A percentile compares a stretch with the other conserved stretches of the same genome.
Conservation (phyloP, 371 early-diverging fungal species). For the Circinella umbellata region DNA sequence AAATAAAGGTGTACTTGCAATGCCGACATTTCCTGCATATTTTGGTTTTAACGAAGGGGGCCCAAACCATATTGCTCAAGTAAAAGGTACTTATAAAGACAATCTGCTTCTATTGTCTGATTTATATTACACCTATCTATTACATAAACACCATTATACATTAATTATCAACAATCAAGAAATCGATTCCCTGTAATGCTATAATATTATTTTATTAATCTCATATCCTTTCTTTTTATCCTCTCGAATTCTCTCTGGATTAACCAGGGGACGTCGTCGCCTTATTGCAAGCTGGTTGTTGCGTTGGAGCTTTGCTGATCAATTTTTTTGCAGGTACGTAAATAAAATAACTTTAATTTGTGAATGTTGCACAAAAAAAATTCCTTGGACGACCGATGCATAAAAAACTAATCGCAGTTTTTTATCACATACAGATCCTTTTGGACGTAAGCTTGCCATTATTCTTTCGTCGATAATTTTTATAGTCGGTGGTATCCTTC, state of each 20-base stretch:
- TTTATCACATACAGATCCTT: conserved; percentile 30
- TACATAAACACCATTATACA: no score
- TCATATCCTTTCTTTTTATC: no score
- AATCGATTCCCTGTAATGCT: no score
- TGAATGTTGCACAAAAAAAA: no score
- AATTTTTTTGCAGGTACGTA: conserved; percentile 46
- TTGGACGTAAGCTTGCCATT: conserved; percentile 46
- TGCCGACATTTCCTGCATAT: conserved; percentile 44
- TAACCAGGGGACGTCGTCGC: conserved; percentile 36
- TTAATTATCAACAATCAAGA: no score
- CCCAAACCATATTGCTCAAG: conserved; percentile 27
- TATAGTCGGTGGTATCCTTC: conserved; percentile 41
- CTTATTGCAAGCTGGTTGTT: conserved; percentile 48
- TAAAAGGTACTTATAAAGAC: conserved; percentile 26
- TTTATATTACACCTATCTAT: no score
- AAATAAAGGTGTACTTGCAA: conserved; percentile 42
- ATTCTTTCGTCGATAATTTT: conserved; percentile 37
- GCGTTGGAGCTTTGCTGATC: conserved; percentile 44
- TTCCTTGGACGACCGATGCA: neutral
- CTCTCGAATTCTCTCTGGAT: no score
- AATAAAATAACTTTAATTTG: neutral
- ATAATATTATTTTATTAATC: no score
- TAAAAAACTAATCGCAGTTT: neutral
- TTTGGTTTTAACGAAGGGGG: conserved; percentile 40
- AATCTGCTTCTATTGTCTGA: no score